These are phyloP conservation scores for Ballota nigra DNA, from an alignment of 257 asterid genomes.

Conservation along the genomic window DNA sequence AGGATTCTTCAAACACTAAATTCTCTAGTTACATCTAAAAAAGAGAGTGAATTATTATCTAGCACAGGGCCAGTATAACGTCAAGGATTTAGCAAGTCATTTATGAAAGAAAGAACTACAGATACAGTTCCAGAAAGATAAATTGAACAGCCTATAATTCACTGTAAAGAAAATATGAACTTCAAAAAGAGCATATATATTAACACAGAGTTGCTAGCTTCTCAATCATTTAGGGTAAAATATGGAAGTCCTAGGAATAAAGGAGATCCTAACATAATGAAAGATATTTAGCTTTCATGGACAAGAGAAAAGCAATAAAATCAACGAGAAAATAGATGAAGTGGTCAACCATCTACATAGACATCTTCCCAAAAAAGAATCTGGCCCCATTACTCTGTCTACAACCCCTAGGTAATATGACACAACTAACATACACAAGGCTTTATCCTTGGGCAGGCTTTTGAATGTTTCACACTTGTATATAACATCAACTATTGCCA, in stretches of 20 bases:
- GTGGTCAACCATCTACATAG: background rate
- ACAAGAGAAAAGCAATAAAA: background rate
- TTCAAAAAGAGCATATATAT: background rate
- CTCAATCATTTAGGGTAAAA: background rate
- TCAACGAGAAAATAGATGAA: background rate
- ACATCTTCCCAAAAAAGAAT: background rate
- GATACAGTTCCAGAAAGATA: background rate
- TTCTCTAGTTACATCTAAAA: background rate
- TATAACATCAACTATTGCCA: conserved; percentile 5
- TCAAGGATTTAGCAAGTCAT: background rate
- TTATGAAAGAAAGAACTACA: background rate
- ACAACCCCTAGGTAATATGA: background rate
- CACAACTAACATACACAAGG: background rate
- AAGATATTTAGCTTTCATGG: background rate
- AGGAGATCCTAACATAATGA: background rate
- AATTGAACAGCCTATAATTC: background rate
- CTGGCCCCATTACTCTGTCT: background rate
- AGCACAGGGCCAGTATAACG: background rate
- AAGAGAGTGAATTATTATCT: background rate
- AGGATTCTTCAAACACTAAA: background rate
- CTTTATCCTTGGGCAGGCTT: conserved; percentile 11
- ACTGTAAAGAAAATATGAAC: background rate
- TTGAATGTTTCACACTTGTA: conserved; percentile 8
- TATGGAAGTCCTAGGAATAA: background rate
- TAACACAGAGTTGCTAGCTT: too few relatives aligned